Percentiles rank a stretch among this genome's conserved stretches.
These are phyloP conservation scores for Aspergillus pseudotamarii DNA, from an alignment of 2,329 filamentous ascomycete genomes.

Conservation along the genomic window DNA sequence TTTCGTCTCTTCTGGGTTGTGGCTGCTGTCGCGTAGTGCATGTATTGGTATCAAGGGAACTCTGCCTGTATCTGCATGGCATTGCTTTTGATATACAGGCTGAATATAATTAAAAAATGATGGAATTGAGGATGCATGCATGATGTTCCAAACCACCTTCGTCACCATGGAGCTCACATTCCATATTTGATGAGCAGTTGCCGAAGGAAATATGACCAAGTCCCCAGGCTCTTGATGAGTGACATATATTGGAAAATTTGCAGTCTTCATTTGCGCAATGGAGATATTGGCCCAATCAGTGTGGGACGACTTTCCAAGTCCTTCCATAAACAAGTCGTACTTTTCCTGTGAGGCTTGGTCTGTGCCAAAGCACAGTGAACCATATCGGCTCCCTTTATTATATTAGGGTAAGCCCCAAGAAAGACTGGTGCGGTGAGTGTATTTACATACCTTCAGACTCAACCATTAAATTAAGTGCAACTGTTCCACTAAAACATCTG, in stretches of 20 bases:
- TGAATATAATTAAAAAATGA: conserved; percentile 40
- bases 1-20: conserved; percentile 24
- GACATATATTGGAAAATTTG: conserved; percentile 40
- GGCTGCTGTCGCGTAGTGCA: conserved; percentile 19
- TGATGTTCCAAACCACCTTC: conserved; percentile 42
- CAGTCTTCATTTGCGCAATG: conserved; percentile 32
- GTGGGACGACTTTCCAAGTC: conserved; percentile 36
- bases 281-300: conserved; percentile 39
- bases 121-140: conserved; percentile 37
- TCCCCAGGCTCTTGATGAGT: conserved; percentile 38
- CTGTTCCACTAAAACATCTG: conserved; percentile 40
- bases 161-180: conserved; percentile 38
- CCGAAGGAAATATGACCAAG: conserved; percentile 39
- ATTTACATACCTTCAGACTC: conserved; percentile 31
- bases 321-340: conserved; percentile 38
- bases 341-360: conserved; percentile 36
- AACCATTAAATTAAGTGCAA: conserved; percentile 38
- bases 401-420: conserved; percentile 1
- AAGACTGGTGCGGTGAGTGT: not conserved
- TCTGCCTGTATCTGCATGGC: conserved; percentile 35
- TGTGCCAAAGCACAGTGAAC: conserved; percentile 36
- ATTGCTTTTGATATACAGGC: conserved; percentile 37
- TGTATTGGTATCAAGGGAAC: conserved; percentile 33
- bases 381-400: conserved; percentile 26
- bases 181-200: conserved; percentile 42